phyloP scores from a whole-genome alignment of 2,329 filamentous ascomycete genomes.

The Sporothrix mexicana region DNA sequence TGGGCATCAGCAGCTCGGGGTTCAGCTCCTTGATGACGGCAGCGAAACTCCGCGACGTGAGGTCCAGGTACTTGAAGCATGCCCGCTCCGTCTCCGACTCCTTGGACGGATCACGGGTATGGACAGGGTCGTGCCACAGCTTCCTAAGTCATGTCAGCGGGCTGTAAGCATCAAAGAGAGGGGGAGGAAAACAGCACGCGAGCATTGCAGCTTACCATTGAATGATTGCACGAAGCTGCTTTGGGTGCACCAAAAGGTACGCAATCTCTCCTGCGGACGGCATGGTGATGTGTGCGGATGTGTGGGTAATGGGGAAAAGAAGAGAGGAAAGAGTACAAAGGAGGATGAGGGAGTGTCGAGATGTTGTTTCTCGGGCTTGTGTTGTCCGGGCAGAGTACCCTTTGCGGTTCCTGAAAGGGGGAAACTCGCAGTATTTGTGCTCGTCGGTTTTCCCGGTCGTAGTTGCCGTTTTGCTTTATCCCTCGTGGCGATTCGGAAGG shows the following conservation, averaged over 20 bases:
- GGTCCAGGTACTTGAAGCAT: conserved; percentile 85
- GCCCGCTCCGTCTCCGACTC: conserved; percentile 75
- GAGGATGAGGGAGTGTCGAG: neutral
- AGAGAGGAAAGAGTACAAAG: neutral
- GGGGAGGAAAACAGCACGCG: conserved; percentile 25
- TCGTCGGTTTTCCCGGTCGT: conserved; percentile 7
- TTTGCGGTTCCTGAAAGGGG: conserved; percentile 19
- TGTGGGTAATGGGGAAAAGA: neutral
- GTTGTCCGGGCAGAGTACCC: neutral
- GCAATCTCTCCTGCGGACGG: conserved; percentile 59
- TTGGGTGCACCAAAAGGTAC: conserved; percentile 77
- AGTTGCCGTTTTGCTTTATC: conserved; percentile 17
- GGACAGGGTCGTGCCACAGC: conserved; percentile 93
- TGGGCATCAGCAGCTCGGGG: conserved; percentile 86
- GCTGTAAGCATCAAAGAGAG: neutral
- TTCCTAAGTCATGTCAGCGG: conserved; percentile 66
- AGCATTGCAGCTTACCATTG: conserved; percentile 73
- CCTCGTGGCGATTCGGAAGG: conserved; percentile 18
- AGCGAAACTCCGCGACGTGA: conserved; percentile 92
- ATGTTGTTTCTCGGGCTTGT: neutral
- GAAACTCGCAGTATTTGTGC: conserved; percentile 22
- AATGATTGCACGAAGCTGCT: conserved; percentile 78
- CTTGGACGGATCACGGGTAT: conserved; percentile 76
- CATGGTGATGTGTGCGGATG: conserved; percentile 56
- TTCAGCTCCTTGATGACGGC: conserved; percentile 95